Evolutionary conservation across 2,329 filamentous ascomycete species (phyloP), one percentile per base, ranked within the genome.

Genomic region (Ascochyta pisi): DNA sequence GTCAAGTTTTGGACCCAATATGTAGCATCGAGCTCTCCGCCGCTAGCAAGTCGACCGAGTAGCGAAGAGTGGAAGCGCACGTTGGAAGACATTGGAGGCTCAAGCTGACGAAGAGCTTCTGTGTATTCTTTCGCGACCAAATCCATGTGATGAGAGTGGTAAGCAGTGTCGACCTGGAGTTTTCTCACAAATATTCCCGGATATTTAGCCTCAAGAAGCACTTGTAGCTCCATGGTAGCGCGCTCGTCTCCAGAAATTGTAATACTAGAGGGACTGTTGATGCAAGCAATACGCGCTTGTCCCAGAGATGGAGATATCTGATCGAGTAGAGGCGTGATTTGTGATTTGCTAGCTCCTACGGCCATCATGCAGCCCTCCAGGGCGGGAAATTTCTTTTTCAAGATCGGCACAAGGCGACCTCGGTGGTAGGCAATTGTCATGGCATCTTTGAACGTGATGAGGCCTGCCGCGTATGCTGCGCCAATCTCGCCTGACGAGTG

Each of bases 191-290:
- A 82, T 15, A 73, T 74, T 3, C 49, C 59, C 9, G 62, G 62
- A 12, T 72, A 61, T 33, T 74, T 65, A 7, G 75, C 70, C 22
- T 79, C 69, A 1, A 81, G 60, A 1, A 68, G 60, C 1, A 65
- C 53, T 15, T 73, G 67, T 1, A 75, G 61, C 44, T 76, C 69
- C 0, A 68, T 54, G 24, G 82, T 73, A 8, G 75, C 78, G 49
- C 73, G 66, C 0, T 52, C 50, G 53, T 82, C 78, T 2, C 81
- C 80, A n/a, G 79, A 80, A 1, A 82, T 53, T 0, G 81, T 83
- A 1, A 81, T 64, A 39, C 73, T 79, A 0, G 63, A 52, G 1
- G 78, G 73, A 13, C 74, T 75, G 62, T 83, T 83, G 42, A 68
- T 63, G 50, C 69, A 72, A 3, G 71, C 71, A 15, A 69, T 51